Evolutionary conservation across 805 yeast genomes (phyloP).

Genomic region (Yamadazyma tumulicola): DNA sequence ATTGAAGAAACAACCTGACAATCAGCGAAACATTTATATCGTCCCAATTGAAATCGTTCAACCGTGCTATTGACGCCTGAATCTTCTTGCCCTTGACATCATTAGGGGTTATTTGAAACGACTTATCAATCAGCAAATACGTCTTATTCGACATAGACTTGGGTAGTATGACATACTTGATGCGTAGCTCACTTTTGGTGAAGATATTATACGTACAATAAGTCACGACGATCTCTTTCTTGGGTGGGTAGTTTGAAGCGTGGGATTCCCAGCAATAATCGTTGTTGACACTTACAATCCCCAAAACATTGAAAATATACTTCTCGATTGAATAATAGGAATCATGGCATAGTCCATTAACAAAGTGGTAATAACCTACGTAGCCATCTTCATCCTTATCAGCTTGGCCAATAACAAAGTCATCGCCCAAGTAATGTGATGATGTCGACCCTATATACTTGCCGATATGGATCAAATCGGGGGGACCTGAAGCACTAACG

Average conservation of each 20-base stretch:
- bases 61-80: constrained; percentile 1
- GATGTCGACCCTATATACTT: constrained; percentile 29
- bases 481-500: constrained; percentile 39
- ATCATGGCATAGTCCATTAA: constrained; percentile 29
- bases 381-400: constrained; percentile 26
- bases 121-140: constrained; percentile 24
- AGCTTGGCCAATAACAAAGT: constrained; percentile 15
- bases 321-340: constrained; percentile 23
- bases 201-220: constrained; percentile 74
- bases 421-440: constrained; percentile 23
- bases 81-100: constrained; percentile 4
- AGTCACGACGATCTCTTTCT: constrained; percentile 40
- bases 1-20: constrained; percentile 51
- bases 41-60: constrained; percentile 40
- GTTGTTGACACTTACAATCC: constrained; percentile 17
- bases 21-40: constrained; percentile 59
- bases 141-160: constrained; percentile 13
- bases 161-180: constrained; percentile 40
- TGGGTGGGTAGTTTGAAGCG: constrained; percentile 3
- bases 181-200: constrained; percentile 71
- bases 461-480: constrained; percentile 39
- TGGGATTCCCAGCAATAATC: constrained; percentile 5
- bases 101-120: constrained; percentile 23
- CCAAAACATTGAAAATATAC: constrained; percentile 25
- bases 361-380: constrained; percentile 37